Conservation (phyloP, 2,329 filamentous ascomycete species). For the Gnomoniopsis sp. region DNA sequence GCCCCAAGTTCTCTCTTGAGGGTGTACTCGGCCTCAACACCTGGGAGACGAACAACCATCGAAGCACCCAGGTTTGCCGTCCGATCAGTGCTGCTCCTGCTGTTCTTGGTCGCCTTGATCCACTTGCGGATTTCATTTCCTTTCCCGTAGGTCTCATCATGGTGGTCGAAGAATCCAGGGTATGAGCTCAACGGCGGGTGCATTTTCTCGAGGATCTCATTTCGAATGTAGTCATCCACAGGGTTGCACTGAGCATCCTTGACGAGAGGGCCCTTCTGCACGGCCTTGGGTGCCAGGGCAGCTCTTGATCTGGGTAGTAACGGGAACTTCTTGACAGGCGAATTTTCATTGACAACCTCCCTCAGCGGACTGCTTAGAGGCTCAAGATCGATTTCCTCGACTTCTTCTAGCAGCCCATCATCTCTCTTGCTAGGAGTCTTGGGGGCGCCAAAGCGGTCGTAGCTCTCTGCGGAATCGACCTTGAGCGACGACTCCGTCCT, state of each 20-base stretch:
- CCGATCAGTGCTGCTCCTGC: conserved; percentile 58
- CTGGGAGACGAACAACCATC: conserved; percentile 66
- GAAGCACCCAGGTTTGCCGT: conserved; percentile 54
- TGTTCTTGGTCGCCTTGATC: conserved; percentile 62
- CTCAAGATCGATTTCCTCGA: conserved; percentile 29
- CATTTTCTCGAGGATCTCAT: conserved; percentile 70
- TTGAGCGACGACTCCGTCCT: conserved; percentile 86
- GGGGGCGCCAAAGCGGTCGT: conserved; percentile 44
- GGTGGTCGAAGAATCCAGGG: conserved; percentile 75
- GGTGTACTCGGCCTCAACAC: conserved; percentile 65
- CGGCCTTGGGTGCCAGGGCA: conserved; percentile 25
- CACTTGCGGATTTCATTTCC: conserved; percentile 78
- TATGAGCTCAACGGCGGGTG: conserved; percentile 73
- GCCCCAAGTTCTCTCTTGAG: conserved; percentile 84
- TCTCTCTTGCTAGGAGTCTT: conserved; percentile 74
- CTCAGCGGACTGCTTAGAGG: conserved; percentile 67
- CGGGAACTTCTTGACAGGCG: conserved; percentile 44
- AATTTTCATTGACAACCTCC: conserved; percentile 55
- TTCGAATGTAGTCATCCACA: conserved; percentile 70
- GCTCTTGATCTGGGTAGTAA: conserved; percentile 40
- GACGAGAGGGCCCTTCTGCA: conserved; percentile 68
- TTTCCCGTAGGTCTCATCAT: conserved; percentile 59
- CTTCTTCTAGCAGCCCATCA: conserved; percentile 24
- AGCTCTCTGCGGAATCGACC: conserved; percentile 57
- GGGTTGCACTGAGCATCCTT: conserved; percentile 85